Conservation (phyloP, 2,329 filamentous ascomycete species). For the Colletotrichum noveboracense region DNA sequence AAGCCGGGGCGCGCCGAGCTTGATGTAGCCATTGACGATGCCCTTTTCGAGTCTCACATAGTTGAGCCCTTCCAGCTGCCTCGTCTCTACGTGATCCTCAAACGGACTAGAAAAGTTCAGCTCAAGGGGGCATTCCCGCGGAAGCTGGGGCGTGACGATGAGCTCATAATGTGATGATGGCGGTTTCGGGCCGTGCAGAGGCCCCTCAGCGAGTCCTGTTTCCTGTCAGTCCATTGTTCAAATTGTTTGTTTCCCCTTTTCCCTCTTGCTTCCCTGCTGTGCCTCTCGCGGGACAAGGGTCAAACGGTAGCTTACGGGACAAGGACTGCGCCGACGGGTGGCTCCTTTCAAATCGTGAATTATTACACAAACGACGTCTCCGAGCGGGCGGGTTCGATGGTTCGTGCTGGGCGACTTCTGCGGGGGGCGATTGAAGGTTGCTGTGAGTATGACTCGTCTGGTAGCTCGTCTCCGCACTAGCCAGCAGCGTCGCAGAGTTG, state of each 20-base stretch:
- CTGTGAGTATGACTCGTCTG: not conserved
- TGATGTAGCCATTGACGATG: slow-evolving; percentile 22
- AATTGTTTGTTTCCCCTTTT: not conserved
- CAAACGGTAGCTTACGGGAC: not conserved
- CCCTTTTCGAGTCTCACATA: not conserved
- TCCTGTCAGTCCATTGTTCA: not conserved
- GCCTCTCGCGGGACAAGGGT: not conserved
- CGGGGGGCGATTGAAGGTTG: not conserved
- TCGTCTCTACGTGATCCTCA: slow-evolving; percentile 11
- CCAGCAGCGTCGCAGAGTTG: not conserved
- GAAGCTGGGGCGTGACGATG: not conserved
- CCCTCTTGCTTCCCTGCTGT: not conserved
- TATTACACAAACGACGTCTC: not conserved
- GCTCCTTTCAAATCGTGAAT: not conserved
- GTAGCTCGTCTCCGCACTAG: not conserved
- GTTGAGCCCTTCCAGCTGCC: not conserved
- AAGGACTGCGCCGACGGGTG: not conserved
- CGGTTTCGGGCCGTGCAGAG: not conserved
- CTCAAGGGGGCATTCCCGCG: not conserved
- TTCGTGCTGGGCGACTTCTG: not conserved
- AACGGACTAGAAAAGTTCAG: slow-evolving; percentile 8
- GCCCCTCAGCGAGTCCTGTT: not conserved
- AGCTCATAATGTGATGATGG: not conserved
- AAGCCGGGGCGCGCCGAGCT: not conserved
- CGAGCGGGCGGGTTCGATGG: not conserved